Conservation (phyloP, 1,284 basidiomycete genomes). For the Irpex sp. region DNA sequence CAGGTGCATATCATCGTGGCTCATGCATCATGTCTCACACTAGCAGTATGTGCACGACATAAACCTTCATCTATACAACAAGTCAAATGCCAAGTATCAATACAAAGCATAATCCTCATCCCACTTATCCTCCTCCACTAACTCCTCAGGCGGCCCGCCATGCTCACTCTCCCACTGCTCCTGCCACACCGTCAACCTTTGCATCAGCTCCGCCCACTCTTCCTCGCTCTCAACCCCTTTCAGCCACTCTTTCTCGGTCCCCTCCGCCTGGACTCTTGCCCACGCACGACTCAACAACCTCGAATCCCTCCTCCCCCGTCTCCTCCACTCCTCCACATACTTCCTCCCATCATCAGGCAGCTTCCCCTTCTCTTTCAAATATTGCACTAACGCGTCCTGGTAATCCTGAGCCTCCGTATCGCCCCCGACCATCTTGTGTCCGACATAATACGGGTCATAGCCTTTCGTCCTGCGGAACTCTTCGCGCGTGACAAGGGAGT, state of each 20-base stretch:
- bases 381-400: slow-evolving; percentile 41
- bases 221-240: slow-evolving; percentile 35
- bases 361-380: slow-evolving; percentile 35
- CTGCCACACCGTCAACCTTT: slow-evolving; percentile 42
- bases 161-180: slow-evolving; percentile 32
- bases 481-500: slow-evolving; percentile 37
- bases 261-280: slow-evolving; percentile 34
- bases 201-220: slow-evolving; percentile 46
- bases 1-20: background rate
- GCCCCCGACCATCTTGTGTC: slow-evolving; percentile 38
- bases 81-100: background rate
- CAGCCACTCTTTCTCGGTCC: slow-evolving; percentile 31
- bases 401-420: slow-evolving; percentile 38
- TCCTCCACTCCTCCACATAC: slow-evolving; percentile 46
- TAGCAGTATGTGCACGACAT: background rate
- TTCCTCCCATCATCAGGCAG: slow-evolving; percentile 37
- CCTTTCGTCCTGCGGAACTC: slow-evolving; percentile 31
- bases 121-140: background rate
- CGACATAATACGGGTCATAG: slow-evolving; percentile 43
- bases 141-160: slow-evolving; percentile 6
- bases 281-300: slow-evolving; percentile 37
- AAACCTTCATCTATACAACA: background rate
- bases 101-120: background rate
- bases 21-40: too few species aligned
- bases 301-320: slow-evolving; percentile 27